These are phyloP conservation scores for Colletotrichum coccodes DNA, from an alignment of 2,329 filamentous ascomycete species.

Conservation along the genomic window DNA sequence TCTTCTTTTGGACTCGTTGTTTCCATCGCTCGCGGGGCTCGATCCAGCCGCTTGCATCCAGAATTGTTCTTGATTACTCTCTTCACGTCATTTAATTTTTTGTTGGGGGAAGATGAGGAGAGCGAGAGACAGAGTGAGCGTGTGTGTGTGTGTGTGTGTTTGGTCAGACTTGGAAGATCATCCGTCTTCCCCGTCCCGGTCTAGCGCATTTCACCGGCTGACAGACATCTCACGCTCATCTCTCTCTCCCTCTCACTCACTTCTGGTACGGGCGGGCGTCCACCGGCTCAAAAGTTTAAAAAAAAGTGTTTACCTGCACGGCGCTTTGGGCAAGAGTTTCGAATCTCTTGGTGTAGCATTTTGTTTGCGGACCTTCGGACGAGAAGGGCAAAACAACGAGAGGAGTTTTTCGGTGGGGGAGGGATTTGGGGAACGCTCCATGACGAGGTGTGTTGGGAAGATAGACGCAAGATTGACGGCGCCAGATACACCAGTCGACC, in stretches of 20 bases:
- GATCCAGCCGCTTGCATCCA: background rate
- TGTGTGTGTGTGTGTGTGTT: too few relatives aligned
- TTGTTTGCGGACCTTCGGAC: constrained; percentile 12
- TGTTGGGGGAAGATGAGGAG: background rate
- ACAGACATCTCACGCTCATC: background rate
- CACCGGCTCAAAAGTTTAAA: constrained; percentile 19
- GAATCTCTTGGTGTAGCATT: constrained; percentile 18
- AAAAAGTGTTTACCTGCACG: constrained; percentile 8
- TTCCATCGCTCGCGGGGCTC: background rate
- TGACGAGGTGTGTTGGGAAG: background rate
- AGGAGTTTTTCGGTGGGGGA: background rate
- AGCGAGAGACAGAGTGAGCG: background rate
- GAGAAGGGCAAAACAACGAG: background rate
- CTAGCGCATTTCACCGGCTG: background rate
- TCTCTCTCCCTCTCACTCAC: background rate
- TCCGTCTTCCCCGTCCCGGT: background rate
- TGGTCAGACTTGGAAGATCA: background rate
- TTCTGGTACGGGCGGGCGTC: background rate
- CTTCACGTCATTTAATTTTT: background rate
- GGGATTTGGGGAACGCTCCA: background rate
- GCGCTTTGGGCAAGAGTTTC: constrained; percentile 30
- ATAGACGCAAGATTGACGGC: background rate
- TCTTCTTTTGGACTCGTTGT: background rate
- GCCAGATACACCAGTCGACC: background rate
- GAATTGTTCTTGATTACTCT: background rate